Base-by-base conservation (phyloP, 192 early-diverging fungal genomes). In the Entomortierella parvispora region DNA sequence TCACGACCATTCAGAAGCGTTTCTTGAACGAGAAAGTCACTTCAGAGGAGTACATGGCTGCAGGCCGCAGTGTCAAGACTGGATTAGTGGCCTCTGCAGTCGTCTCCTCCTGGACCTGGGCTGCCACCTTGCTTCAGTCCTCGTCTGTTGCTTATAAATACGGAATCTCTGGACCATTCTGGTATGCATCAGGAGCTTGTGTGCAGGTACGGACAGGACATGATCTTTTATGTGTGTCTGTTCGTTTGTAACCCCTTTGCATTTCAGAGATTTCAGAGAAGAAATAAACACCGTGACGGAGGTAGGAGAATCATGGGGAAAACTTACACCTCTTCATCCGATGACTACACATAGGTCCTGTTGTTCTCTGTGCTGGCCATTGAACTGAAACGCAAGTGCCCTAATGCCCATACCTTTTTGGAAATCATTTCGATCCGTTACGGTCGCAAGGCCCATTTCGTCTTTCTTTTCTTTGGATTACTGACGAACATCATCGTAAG, bases 321-420 rank as follows among this genome's bases (percentile, higher is more conserved):
- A n/a, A n/a, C n/a, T 49, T 4, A 20, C 3, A 40, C 31, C 18
- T 20, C 18, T 9, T 34, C 3, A 58, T 56, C 26, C 33, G 15
- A 5, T 55, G 18, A 55, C 17, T n/a, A 10, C 51, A 40, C 20
- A 48, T 47, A 82, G 80, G 90, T 92, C 29, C 58, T 93, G 2
- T 63, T 92, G 29, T 92, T 92, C 46, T 89, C 90, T 20, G 86
- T 93, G 15, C 75, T 92, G 48, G 90, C 90, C n/a, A 92, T 92
- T 53, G 88, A 91, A 52, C 55, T 92, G 8, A 92, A 92, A 63
- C 83, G 89, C 59, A 83, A 85, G 54, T 91, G 90, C 45, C 91
- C 90, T 4, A 92, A 92, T 58, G 89, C 89, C 14, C 91, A 93
- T 60, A 92, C 90, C 5, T 91, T 93, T 53, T 59, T 92, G 2